These are phyloP conservation scores for Colletotrichum aenigma DNA, from an alignment of 2,329 filamentous ascomycete species.

Conservation along the genomic window DNA sequence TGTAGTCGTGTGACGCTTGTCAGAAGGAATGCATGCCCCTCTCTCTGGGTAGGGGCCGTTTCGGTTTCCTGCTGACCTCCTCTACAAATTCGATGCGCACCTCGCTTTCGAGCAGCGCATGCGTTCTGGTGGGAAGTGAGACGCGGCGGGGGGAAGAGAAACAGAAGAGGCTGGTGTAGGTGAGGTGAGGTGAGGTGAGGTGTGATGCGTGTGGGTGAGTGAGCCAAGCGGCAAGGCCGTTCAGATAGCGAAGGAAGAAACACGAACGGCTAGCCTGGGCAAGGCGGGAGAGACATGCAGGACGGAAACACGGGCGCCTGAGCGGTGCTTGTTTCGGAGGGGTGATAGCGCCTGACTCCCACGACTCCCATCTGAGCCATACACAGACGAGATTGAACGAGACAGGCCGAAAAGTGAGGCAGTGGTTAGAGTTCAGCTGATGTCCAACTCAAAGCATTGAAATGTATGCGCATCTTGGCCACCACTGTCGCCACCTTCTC, in stretches of 20 bases:
- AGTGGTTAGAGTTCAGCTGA: constrained; percentile 13
- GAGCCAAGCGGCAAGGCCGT: background rate
- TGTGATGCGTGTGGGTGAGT: background rate
- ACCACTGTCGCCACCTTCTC: background rate
- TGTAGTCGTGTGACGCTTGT: constrained; percentile 6
- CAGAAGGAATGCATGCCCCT: constrained; percentile 9
- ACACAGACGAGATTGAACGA: background rate
- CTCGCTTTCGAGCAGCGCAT: background rate
- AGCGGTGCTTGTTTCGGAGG: constrained; percentile 16
- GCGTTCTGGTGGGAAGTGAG: background rate
- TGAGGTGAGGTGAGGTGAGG: background rate
- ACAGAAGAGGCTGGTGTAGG: background rate
- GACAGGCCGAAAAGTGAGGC: constrained; percentile 7
- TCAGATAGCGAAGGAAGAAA: background rate
- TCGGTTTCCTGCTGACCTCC: constrained; percentile 15
- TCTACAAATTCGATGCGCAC: background rate
- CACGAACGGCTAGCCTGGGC: background rate
- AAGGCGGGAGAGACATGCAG: constrained; percentile 2
- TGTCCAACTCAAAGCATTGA: constrained; percentile 12
- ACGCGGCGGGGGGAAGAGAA: background rate
- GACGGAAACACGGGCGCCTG: constrained; percentile 16
- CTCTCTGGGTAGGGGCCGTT: background rate
- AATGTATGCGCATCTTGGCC: constrained; percentile 13
- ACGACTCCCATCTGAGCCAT: background rate
- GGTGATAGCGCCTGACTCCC: constrained; percentile 7